phyloP scores from a whole-genome alignment of 352 stramenopile genomes.

The Lagenidium sp. region DNA sequence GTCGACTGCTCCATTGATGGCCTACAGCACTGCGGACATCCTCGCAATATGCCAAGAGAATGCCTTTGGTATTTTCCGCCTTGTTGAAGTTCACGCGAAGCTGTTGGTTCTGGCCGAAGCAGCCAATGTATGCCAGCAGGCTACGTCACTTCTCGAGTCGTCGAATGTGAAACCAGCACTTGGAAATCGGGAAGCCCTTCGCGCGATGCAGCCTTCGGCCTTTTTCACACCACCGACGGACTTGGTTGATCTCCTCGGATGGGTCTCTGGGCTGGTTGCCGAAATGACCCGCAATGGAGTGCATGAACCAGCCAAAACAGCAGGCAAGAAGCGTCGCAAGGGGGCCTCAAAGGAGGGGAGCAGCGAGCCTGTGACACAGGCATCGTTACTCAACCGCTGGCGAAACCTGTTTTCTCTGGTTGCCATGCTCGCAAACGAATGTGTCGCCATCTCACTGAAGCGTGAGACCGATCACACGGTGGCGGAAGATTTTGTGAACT shows the following conservation, averaged over 20 bases:
- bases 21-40: conserved; percentile 28
- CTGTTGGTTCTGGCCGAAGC: conserved; percentile 43
- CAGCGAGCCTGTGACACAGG: no score
- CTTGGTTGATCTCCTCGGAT: conserved; percentile 35
- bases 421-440: conserved; percentile 44
- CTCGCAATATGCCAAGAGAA: conserved; percentile 34
- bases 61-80: conserved; percentile 48
- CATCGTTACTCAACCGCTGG: conserved; percentile 47
- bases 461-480: conserved; percentile 11
- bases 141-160: conserved; percentile 24
- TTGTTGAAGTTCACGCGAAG: conserved; percentile 67
- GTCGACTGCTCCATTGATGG: conserved; percentile 38
- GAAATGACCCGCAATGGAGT: no score
- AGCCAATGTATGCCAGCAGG: conserved; percentile 35
- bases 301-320: no score
- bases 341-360: no score
- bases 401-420: conserved; percentile 67
- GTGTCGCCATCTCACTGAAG: conserved; percentile 54
- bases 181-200: conserved; percentile 28
- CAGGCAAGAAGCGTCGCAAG: conserved; percentile 30
- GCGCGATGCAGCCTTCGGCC: conserved; percentile 42
- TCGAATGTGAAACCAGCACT: conserved; percentile 29
- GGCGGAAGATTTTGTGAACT: no score
- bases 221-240: conserved; percentile 46
- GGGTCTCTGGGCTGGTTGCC: conserved; percentile 41